Base-by-base conservation (phyloP, 2,329 filamentous ascomycete genomes). In the Orbilia blumenaviensis region DNA sequence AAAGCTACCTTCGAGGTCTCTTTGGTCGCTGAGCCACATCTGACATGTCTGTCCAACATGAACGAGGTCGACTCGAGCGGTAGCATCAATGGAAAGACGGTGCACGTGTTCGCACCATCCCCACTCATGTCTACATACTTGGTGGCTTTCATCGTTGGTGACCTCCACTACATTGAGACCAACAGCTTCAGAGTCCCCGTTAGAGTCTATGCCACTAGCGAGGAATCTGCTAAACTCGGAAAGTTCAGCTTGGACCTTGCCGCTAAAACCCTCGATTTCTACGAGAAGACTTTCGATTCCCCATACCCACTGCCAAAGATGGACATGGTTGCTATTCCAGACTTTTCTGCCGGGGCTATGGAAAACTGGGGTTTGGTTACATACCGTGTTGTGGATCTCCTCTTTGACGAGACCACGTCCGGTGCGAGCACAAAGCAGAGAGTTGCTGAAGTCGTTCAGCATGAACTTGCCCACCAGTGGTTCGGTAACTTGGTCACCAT, bases 351-450 rank as follows among this genome's bases (percentile, higher is more conserved):
- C 56, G 94, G 94, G 78, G 94, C 94, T 74, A 97, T 98, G 94
- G 94, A 98, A 86, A 98, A 98, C 83, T 98, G 94, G 94, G 94
- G 94, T 82, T 86, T 98, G 62, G 89, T 98, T 79, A 98, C 94
- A 5, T 98, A 97, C 85, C 91, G 94, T 78, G 92, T 96, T 21
- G 94, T 97, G 34, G 93, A 96, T 81, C 84, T 98, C 52, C 87
- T 98, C 73, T 89, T 96, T 77, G 94, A 98, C 80, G 93, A 97
- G 84, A 95, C 96, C 86, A 91, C 89, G 2, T 95, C 92, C 81
- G 92, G 93, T 81, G 94, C 94, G 18, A 90, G 91, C 38, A 92
- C 90, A 77, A 97, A 96, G 85, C 92, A 97, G 85, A 90, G 94
- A 41, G 92, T 98, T 66, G 94, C 94, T 62, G 94, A 97, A 83